Percentiles rank a stretch among this genome's conserved stretches.
These are phyloP conservation scores for Starmerella vaccinii DNA, from an alignment of 805 yeast species.

Conservation along the genomic window DNA sequence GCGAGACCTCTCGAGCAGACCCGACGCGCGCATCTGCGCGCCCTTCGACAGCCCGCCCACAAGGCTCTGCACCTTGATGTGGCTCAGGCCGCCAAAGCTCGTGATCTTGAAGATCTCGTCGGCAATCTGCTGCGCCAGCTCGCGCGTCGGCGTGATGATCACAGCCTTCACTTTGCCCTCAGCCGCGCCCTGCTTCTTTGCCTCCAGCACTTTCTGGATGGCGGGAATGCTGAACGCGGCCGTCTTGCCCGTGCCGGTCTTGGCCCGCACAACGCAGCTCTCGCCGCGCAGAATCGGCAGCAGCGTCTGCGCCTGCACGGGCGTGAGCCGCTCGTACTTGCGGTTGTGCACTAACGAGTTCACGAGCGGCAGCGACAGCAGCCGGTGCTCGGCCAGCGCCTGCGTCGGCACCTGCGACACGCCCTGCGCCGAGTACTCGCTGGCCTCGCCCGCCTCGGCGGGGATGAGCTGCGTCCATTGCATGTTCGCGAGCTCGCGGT, in stretches of 20 bases:
- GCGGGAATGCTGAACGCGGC: constrained; percentile 79
- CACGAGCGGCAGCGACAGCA: constrained; percentile 29
- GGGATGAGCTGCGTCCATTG: constrained; percentile 26
- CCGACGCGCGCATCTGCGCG: constrained; percentile 32
- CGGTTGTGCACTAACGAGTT: constrained; percentile 30
- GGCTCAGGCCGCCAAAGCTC: constrained; percentile 27
- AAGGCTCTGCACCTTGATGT: constrained; percentile 40
- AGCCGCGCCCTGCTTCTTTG: constrained; percentile 26
- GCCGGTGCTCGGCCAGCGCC: constrained; percentile 23
- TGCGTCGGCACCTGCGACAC: constrained; percentile 27
- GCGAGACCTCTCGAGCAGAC: constrained; percentile 31
- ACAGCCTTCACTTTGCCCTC: constrained; percentile 42
- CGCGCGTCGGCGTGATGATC: constrained; percentile 82
- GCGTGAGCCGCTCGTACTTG: constrained; percentile 29
- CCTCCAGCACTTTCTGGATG: constrained; percentile 44
- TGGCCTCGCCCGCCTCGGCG: background rate
- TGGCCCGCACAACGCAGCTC: constrained; percentile 78
- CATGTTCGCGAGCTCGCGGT: constrained; percentile 20
- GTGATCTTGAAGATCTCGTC: constrained; percentile 47
- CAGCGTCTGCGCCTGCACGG: constrained; percentile 33
- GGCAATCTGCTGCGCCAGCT: constrained; percentile 73
- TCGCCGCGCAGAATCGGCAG: constrained; percentile 62
- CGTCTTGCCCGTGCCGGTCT: constrained; percentile 93
- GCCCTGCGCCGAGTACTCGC: constrained; percentile 11
- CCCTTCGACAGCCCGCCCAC: constrained; percentile 56